A percentile compares a stretch with the other conserved stretches of the same genome.
Evolutionary conservation across 75 land plant genomes (phyloP).

Genomic region (Larix kaempferi): DNA sequence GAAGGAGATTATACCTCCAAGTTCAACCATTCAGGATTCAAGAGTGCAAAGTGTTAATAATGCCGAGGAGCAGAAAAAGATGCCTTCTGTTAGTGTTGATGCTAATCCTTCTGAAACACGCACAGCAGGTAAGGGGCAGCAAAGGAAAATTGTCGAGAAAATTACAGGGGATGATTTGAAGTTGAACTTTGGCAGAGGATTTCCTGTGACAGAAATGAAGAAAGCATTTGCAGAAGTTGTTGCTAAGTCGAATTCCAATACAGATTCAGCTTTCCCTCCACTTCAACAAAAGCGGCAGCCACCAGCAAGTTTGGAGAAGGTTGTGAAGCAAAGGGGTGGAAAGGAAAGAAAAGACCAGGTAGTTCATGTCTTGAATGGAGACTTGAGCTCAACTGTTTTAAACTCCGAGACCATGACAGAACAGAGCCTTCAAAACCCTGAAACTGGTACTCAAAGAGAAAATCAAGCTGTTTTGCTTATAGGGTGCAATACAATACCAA

Average conservation of each 20-base stretch:
- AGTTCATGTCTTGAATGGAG: conserved; percentile 14
- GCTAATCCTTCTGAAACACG: conserved; percentile 9
- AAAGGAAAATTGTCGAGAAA: conserved; percentile 27
- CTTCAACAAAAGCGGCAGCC: conserved; percentile 55
- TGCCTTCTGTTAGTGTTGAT: conserved; percentile 7
- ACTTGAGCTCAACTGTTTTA: conserved; percentile 11
- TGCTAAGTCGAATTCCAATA: conserved; percentile 48
- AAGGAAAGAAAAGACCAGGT: conserved; percentile 25
- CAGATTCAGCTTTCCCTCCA: conserved; percentile 74
- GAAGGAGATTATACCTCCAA: conserved; percentile 9
- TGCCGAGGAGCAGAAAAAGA: conserved; percentile 15
- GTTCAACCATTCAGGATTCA: conserved; percentile 8
- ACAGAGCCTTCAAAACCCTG: conserved; percentile 16
- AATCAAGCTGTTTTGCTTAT: conserved; percentile 35
- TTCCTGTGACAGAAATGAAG: conserved; percentile 46
- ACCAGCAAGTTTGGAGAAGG: conserved; percentile 27
- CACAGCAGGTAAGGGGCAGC: conserved; percentile 12
- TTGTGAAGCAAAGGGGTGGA: conserved; percentile 24
- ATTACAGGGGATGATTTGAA: conserved; percentile 19
- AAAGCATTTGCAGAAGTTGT: conserved; percentile 79
- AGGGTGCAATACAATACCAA: conserved; percentile 53
- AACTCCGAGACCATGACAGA: conserved; percentile 11
- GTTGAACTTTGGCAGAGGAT: conserved; percentile 40
- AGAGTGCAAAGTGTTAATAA: conserved; percentile 11
- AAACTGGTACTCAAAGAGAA: conserved; percentile 15